phyloP scores from a whole-genome alignment of 2,329 filamentous ascomycete species.

The Hypoxylon rubiginosum region DNA sequence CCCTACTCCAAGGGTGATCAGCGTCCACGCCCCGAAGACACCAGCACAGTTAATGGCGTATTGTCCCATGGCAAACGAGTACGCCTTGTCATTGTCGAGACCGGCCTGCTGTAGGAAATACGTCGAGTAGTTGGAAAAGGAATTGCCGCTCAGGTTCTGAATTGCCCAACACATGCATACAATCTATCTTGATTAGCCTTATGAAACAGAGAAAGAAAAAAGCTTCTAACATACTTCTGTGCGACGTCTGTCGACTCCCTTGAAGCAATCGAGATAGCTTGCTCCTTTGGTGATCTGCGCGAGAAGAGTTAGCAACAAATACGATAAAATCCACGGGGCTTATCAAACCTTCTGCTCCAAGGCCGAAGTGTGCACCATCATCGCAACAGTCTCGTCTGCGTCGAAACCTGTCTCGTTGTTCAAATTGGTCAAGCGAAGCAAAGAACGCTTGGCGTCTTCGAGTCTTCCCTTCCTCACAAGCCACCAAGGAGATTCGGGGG shows the following conservation, averaged over 20 bases:
- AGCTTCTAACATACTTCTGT: conserved; percentile 71
- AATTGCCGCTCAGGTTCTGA: conserved; percentile 73
- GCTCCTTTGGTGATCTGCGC: conserved; percentile 77
- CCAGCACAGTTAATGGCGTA: conserved; percentile 83
- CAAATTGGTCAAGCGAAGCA: conserved; percentile 74
- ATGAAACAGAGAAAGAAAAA: conserved; percentile 2
- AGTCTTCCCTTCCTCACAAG: conserved; percentile 75
- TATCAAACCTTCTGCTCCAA: conserved; percentile 72
- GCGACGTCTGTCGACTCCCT: conserved; percentile 79
- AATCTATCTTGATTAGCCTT: conserved; percentile 56
- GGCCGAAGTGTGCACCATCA: conserved; percentile 92
- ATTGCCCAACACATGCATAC: conserved; percentile 75
- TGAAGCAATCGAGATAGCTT: conserved; percentile 86
- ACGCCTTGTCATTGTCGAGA: conserved; percentile 64
- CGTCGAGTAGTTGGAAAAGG: conserved; percentile 75
- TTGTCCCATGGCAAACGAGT: conserved; percentile 73
- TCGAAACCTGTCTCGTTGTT: conserved; percentile 79
- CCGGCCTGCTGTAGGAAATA: conserved; percentile 73
- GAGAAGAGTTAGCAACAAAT: conserved; percentile 16
- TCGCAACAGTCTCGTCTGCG: conserved; percentile 85
- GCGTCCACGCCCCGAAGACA: conserved; percentile 83
- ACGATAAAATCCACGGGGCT: neutral
- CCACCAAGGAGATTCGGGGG: conserved; percentile 81
- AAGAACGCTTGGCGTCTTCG: conserved; percentile 74
- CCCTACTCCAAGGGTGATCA: conserved; percentile 82